These are phyloP conservation scores for Trichoderma brevicompactum DNA, from an alignment of 2,329 filamentous ascomycete genomes.

Conservation along the genomic window DNA sequence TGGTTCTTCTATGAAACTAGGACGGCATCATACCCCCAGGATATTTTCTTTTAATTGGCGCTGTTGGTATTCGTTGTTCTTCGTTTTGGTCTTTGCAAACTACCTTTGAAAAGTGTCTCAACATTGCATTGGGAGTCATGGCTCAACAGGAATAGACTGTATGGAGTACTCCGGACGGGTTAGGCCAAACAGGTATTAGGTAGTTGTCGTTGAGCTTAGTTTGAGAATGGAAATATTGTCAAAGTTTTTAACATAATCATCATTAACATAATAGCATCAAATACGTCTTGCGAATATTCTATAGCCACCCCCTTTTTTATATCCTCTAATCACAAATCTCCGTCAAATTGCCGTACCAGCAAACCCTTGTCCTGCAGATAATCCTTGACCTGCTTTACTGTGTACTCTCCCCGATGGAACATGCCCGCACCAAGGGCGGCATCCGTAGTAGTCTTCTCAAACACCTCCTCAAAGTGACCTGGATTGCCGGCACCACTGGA, in stretches of 20 bases:
- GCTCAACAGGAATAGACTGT: conserved; percentile 21
- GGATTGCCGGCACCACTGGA: conserved; percentile 90
- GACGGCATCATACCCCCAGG: conserved; percentile 3
- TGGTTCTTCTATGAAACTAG: not conserved
- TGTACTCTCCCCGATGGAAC: conserved; percentile 96
- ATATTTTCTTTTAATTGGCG: conserved; percentile 2
- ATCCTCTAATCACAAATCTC: conserved; percentile 41
- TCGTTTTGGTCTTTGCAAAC: not conserved
- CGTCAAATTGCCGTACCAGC: conserved; percentile 79
- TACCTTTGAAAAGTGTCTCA: not conserved
- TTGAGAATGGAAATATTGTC: not conserved
- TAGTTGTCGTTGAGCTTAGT: not conserved
- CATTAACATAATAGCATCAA: conserved; percentile 2
- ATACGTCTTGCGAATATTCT: conserved; percentile 17
- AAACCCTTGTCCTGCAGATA: conserved; percentile 72
- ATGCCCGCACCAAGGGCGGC: conserved; percentile 94
- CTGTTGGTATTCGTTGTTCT: not conserved
- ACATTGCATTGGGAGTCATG: conserved; percentile 15
- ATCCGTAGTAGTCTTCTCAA: conserved; percentile 82
- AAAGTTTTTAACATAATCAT: not conserved
- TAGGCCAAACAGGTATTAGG: not conserved
- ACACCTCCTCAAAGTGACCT: conserved; percentile 88
- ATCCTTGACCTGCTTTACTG: conserved; percentile 91
- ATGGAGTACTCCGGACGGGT: conserved; percentile 21
- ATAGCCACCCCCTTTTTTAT: not conserved